phyloP scores from a whole-genome alignment of 768 basidiomycete genomes.

The Russula virescens region DNA sequence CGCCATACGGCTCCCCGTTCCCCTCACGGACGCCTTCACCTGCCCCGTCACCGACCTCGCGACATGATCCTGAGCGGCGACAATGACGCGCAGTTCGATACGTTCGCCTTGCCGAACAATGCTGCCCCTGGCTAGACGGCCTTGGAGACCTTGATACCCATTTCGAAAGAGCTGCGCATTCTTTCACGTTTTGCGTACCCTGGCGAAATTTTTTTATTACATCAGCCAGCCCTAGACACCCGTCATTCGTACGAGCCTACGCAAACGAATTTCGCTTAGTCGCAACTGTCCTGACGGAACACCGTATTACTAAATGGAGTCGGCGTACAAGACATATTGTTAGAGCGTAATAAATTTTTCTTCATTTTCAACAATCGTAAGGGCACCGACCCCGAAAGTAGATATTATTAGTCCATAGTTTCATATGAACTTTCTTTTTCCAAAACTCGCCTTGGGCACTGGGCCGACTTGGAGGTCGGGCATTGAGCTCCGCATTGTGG shows the following conservation, averaged over 20 bases:
- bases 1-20: slow-evolving; percentile 46
- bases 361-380: slow-evolving; percentile 35
- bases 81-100: neutral
- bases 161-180: slow-evolving; percentile 15
- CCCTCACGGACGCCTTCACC: slow-evolving; percentile 47
- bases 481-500: too few species aligned
- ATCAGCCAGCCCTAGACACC: slow-evolving; percentile 3
- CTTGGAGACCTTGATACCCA: slow-evolving; percentile 20
- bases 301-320: slow-evolving; percentile 11
- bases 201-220: slow-evolving; percentile 11
- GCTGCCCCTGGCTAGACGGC: neutral
- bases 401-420: too few species aligned
- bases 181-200: slow-evolving; percentile 1
- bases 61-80: slow-evolving; percentile 17
- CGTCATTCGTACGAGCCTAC: neutral
- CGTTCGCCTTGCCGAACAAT: neutral
- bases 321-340: slow-evolving; percentile 21
- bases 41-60: slow-evolving; percentile 25
- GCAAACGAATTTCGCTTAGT: neutral
- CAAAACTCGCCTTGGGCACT: too few species aligned
- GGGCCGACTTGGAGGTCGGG: too few species aligned
- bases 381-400: too few species aligned
- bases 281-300: neutral
- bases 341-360: slow-evolving; percentile 19
- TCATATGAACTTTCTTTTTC: too few species aligned